Conservation (phyloP, 306 rosid genomes). For the Dicorynia guianensis region DNA sequence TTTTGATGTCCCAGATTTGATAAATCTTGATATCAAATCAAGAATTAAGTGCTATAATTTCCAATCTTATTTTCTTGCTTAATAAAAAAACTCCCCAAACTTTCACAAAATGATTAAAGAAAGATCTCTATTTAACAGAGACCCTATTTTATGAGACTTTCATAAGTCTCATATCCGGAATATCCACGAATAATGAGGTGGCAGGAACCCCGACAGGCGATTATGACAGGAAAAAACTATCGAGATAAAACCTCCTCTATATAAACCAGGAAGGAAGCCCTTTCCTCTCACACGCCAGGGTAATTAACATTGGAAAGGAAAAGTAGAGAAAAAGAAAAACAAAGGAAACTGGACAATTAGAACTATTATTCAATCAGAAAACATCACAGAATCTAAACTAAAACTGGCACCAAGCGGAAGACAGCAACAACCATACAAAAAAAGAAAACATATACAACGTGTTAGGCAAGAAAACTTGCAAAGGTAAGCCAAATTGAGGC, state of each 20-base stretch:
- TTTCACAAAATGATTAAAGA: no score
- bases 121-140: no score
- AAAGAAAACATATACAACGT: slow-evolving; percentile 38
- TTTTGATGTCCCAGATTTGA: no score
- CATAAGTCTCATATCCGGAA: background rate
- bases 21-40: background rate
- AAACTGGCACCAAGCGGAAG: slow-evolving; percentile 37
- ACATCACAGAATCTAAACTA: slow-evolving; percentile 44
- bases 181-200: background rate
- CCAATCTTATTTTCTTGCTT: no score
- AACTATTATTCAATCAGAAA: slow-evolving; percentile 41
- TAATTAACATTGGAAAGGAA: slow-evolving; percentile 15
- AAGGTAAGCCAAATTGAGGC: slow-evolving; percentile 18
- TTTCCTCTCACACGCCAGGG: slow-evolving; percentile 13
- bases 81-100: no score
- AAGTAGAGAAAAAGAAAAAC: background rate
- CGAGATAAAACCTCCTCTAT: slow-evolving; percentile 40
- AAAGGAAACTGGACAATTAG: slow-evolving; percentile 5
- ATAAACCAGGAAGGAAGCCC: slow-evolving; percentile 35
- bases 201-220: background rate
- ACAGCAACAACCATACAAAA: slow-evolving; percentile 32
- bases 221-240: slow-evolving; percentile 23
- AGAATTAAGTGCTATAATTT: background rate
- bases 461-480: slow-evolving; percentile 44
- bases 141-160: no score